These are phyloP conservation scores for Blastobotrys capitulatus DNA, from an alignment of 1,139 yeast genomes.

Conservation along the genomic window DNA sequence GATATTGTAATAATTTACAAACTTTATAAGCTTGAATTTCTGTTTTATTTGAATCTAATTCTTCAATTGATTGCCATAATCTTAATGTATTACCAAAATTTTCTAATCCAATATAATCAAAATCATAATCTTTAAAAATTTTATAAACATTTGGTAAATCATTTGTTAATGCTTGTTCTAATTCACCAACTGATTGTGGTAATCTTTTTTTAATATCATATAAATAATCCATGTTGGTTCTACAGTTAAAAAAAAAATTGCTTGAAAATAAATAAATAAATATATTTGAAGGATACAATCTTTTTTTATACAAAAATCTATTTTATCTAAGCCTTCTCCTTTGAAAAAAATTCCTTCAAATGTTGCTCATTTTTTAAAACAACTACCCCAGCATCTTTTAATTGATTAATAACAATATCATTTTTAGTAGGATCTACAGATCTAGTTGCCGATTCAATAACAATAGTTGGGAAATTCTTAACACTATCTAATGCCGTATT, in stretches of 20 bases:
- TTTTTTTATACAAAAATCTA: too few species aligned
- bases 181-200: conserved; percentile 1
- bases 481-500: conserved; percentile 69
- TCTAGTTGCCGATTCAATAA: conserved; percentile 44
- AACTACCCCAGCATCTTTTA: conserved; percentile 1
- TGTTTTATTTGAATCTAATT: neutral
- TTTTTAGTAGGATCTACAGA: conserved; percentile 1
- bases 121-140: neutral
- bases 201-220: neutral
- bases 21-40: neutral
- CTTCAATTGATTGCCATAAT: neutral
- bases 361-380: neutral
- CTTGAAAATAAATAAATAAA: neutral
- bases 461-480: conserved; percentile 57
- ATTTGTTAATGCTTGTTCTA: neutral
- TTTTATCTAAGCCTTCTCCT: too few species aligned
- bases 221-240: neutral
- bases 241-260: neutral
- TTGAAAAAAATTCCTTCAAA: neutral
- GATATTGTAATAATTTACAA: conserved; percentile 1
- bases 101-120: neutral
- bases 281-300: neutral
- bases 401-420: neutral
- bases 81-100: neutral
- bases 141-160: neutral